Evolutionary conservation across 176 grass and related monocot genomes (phyloP).

Genomic region (Cenchrus americanus): DNA sequence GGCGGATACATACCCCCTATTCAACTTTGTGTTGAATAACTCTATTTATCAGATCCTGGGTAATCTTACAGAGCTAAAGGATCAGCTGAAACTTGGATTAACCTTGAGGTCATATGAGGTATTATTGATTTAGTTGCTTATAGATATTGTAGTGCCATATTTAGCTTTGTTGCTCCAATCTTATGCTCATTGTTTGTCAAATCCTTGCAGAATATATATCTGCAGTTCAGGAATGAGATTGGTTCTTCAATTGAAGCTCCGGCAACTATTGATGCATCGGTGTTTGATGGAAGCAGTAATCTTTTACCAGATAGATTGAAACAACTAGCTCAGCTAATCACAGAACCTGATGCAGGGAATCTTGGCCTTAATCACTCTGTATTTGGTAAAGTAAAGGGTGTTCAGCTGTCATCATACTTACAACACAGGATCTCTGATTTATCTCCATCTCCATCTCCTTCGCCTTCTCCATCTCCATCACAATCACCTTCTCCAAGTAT

Average conservation of each 20-base stretch:
- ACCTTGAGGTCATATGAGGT: slow-evolving; percentile 78
- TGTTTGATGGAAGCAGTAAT: slow-evolving; percentile 63
- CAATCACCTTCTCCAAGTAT: slow-evolving; percentile 43
- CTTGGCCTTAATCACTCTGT: slow-evolving; percentile 85
- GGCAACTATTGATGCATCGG: slow-evolving; percentile 52
- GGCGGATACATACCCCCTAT: slow-evolving; percentile 54
- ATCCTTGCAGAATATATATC: slow-evolving; percentile 63
- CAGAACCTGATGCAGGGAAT: slow-evolving; percentile 54
- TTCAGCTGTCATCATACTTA: slow-evolving; percentile 76
- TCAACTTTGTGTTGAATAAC: slow-evolving; percentile 75
- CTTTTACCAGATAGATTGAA: slow-evolving; percentile 80
- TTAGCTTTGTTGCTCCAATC: slow-evolving; percentile 24
- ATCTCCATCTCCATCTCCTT: slow-evolving; percentile 55
- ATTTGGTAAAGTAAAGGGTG: slow-evolving; percentile 86
- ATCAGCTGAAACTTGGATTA: slow-evolving; percentile 73
- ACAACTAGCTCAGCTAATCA: slow-evolving; percentile 75
- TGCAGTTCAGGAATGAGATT: slow-evolving; percentile 65
- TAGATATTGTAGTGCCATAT: slow-evolving; percentile 5
- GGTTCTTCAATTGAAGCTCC: slow-evolving; percentile 72
- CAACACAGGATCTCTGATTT: slow-evolving; percentile 57
- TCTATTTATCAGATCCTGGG: slow-evolving; percentile 61
- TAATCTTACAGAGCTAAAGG: slow-evolving; percentile 73
- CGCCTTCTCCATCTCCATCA: slow-evolving; percentile 40
- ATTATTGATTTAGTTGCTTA: slow-evolving; percentile 26
- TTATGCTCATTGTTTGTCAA: slow-evolving; percentile 10